Conservation (phyloP, 1,139 yeast species). For the Blastobotrys petasosporus region DNA sequence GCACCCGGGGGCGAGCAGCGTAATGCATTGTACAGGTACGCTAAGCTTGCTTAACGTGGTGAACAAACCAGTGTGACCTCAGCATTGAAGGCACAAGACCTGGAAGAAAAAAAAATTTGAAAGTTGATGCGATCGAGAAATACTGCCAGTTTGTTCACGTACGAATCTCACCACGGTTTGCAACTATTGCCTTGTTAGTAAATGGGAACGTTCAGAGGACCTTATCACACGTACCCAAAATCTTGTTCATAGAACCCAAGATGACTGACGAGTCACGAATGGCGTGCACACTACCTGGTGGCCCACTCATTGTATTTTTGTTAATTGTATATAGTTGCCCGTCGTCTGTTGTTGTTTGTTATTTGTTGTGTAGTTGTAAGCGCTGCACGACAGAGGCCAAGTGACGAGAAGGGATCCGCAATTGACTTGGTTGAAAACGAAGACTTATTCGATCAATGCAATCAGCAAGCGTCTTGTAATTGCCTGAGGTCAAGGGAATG, state of each 20-base stretch:
- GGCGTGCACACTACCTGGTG: constrained; percentile 24
- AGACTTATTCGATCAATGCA: too few species aligned
- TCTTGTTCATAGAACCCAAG: constrained; percentile 38
- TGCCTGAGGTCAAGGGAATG: too few species aligned
- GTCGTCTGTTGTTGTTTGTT: too few species aligned
- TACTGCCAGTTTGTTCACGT: constrained; percentile 18
- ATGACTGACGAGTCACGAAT: constrained; percentile 37
- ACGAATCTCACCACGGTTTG: constrained; percentile 92
- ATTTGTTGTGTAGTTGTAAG: too few species aligned
- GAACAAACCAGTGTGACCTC: not conserved
- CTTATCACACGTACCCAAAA: constrained; percentile 33
- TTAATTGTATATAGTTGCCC: constrained; percentile 2
- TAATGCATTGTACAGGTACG: not conserved
- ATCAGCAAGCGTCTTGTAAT: too few species aligned
- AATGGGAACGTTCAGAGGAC: too few species aligned
- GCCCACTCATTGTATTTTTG: constrained; percentile 9
- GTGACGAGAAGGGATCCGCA: too few species aligned
- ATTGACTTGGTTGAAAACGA: too few species aligned
- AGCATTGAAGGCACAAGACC: not conserved
- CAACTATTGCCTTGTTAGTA: constrained; percentile 43
- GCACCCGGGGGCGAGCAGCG: too few species aligned
- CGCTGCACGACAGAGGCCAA: too few species aligned
- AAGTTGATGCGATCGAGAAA: not conserved
- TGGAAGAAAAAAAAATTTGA: not conserved
- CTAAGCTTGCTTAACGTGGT: not conserved